phyloP scores from a whole-genome alignment of 306 rosid species.

The Cucurbita argyrosperma region DNA sequence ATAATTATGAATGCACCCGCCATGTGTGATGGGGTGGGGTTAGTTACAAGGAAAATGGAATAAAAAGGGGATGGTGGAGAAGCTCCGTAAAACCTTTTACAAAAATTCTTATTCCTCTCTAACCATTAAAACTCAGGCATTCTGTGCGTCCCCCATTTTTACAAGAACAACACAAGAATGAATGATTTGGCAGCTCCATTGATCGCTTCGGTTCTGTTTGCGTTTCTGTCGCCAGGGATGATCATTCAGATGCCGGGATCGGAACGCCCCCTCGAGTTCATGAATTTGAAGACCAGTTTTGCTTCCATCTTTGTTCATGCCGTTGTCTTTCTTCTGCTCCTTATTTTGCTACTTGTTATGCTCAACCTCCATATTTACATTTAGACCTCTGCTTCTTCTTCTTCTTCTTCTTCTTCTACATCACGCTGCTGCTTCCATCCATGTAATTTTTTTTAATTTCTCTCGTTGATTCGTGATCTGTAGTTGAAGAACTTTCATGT shows the following conservation, averaged over 20 bases:
- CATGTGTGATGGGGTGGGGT: not conserved
- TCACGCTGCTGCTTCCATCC: too few species aligned
- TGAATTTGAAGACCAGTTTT: constrained; percentile 73
- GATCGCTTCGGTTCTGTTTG: constrained; percentile 64
- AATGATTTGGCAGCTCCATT: constrained; percentile 74
- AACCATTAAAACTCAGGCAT: too few species aligned
- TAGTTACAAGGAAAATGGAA: not conserved
- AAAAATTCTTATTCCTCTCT: not conserved
- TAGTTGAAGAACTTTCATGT: not conserved
- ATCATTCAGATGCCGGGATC: constrained; percentile 80
- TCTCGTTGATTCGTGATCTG: not conserved
- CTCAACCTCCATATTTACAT: constrained; percentile 57
- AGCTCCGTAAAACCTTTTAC: not conserved
- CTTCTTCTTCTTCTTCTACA: too few species aligned
- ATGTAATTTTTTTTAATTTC: too few species aligned
- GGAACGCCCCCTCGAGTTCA: constrained; percentile 41
- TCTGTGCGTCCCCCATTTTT: too few species aligned
- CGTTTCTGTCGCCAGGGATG: constrained; percentile 67
- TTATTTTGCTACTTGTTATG: constrained; percentile 53
- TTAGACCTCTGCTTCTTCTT: not conserved
- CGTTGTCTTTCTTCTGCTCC: constrained; percentile 59
- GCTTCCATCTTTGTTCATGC: constrained; percentile 82
- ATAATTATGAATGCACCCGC: not conserved
- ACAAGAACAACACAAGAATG: constrained; percentile 16
- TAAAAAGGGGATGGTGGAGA: not conserved